Evolutionary conservation across 2,329 filamentous ascomycete species (phyloP).

Genomic region (Fusarium sp.): DNA sequence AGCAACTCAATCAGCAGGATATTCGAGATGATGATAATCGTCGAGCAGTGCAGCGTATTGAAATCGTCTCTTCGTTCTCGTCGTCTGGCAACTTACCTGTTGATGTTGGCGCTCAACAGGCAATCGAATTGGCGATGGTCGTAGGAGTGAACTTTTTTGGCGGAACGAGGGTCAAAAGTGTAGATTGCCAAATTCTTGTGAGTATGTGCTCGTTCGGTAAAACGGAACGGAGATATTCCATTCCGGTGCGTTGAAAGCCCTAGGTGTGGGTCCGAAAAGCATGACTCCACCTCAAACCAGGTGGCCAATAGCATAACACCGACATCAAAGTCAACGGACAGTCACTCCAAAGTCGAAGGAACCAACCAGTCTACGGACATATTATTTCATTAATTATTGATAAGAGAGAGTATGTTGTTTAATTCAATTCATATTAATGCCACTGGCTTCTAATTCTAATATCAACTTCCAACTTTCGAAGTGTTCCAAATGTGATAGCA

Average conservation of each 20-base stretch:
- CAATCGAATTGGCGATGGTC: slow-evolving; percentile 59
- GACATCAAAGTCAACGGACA: not conserved
- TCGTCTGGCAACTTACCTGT: slow-evolving; percentile 57
- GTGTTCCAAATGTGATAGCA: slow-evolving; percentile 13
- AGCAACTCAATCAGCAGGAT: slow-evolving; percentile 40
- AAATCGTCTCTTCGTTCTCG: slow-evolving; percentile 35
- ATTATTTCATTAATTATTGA: not conserved
- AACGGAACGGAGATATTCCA: slow-evolving; percentile 43
- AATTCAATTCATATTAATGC: not conserved
- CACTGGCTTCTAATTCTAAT: not conserved
- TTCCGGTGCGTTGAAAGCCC: slow-evolving; percentile 17
- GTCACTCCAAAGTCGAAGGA: not conserved
- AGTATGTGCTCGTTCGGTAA: slow-evolving; percentile 50
- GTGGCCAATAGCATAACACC: slow-evolving; percentile 26
- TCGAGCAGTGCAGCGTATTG: slow-evolving; percentile 41
- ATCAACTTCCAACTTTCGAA: not conserved
- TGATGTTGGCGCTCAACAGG: slow-evolving; percentile 61
- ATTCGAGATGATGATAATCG: slow-evolving; percentile 40
- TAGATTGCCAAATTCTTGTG: slow-evolving; percentile 54
- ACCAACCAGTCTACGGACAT: not conserved
- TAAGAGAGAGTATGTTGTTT: not conserved
- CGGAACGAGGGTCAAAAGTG: slow-evolving; percentile 47
- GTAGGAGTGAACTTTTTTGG: slow-evolving; percentile 53
- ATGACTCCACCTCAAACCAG: not conserved
- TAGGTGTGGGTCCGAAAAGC: slow-evolving; percentile 1